Base-by-base conservation (phyloP, 169 alveolate genomes). In the Theileria parva region DNA sequence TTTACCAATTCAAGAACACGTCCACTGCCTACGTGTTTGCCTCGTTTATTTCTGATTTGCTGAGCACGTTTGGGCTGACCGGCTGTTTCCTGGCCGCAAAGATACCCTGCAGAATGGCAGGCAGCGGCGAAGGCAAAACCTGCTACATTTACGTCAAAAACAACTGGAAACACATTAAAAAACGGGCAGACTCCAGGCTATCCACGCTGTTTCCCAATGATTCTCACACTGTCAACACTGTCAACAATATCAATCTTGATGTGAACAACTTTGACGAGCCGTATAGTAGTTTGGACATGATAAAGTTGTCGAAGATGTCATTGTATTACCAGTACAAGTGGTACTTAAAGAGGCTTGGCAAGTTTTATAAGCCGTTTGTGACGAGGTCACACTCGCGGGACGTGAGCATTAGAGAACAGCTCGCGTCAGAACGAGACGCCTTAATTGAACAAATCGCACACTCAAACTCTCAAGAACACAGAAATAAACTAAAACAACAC, bases 21-120 rank as follows among this genome's bases (percentile, higher is more conserved):
- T 39, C 21, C 23, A 88, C 92, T 15, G 92, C 93, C 3, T 89
- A 86, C 86, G 78, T 88, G 64, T 89, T 77, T 72, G 89, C 87
- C 1, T 89, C 94, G 17, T 89, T 77, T 68, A 60, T 81, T 67
- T 71, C 86, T 67, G 95, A 93, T 34, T 77, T 93, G 78, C 69
- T 91, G 37, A 87, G 86, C 25, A 73, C 84, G 19, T 92, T 86
- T 53, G 95, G 74, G 19, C 65, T 93, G 32, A 73, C 39, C 12
- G 93, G 83, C 15, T 91, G 91, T 50, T 86, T 75, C 64, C 50
- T 92, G 27, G 88, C 79, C 15, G 89, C 93, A 17, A 86, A 86
- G 32, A 69, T 93, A n/a, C 86, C 94, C 65, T 86, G 93, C 85
- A 92, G 77, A 77, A 92, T 93, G 96, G 80, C 79, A 88, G 92